These are phyloP conservation scores for Solanum pimpinellifolium DNA, from an alignment of 257 asterid species.

Conservation along the genomic window DNA sequence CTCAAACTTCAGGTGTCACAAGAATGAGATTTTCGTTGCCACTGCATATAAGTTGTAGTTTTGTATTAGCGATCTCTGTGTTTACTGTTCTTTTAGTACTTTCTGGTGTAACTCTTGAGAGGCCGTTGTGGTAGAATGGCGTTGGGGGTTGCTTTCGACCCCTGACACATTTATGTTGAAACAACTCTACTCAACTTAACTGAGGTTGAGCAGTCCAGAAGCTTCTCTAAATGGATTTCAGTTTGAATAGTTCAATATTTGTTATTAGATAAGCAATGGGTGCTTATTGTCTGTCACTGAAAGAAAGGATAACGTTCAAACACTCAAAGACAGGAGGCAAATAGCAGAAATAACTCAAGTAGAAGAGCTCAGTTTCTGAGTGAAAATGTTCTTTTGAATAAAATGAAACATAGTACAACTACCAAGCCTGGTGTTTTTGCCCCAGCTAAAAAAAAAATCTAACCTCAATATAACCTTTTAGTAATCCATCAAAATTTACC, in stretches of 20 bases:
- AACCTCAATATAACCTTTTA: not conserved
- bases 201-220: not conserved
- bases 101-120: not conserved
- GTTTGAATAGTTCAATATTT: not conserved
- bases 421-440: not conserved
- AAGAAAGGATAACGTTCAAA: not conserved
- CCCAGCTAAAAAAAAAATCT: not conserved
- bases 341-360: not conserved
- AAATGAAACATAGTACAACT: not conserved
- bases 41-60: not conserved
- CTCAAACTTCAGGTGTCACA: slow-evolving; percentile 78
- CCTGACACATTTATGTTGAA: not conserved
- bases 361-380: not conserved
- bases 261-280: not conserved
- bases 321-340: not conserved
- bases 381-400: not conserved
- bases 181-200: not conserved
- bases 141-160: too few relatives aligned
- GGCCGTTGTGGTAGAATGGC: not conserved
- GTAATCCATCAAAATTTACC: not conserved
- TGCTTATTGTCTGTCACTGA: not conserved
- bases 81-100: not conserved
- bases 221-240: not conserved
- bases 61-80: not conserved
- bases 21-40: slow-evolving; percentile 5